phyloP scores from a whole-genome alignment of 192 early-diverging fungal species.

The Entomortierella beljakovae region DNA sequence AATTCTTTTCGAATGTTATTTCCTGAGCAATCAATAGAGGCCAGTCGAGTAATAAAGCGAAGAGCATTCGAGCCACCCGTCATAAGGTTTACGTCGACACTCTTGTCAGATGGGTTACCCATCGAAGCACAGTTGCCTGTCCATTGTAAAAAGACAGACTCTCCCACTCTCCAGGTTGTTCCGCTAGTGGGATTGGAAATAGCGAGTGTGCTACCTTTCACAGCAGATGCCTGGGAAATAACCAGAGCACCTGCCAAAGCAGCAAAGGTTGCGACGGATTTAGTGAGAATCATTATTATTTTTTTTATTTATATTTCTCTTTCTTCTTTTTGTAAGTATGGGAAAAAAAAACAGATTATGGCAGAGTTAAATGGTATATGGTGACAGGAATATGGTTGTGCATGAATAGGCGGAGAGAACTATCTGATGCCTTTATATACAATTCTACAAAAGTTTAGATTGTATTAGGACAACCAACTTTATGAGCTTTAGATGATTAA shows the following conservation, averaged over 20 bases:
- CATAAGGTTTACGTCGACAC: constrained; percentile 39
- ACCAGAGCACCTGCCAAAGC: constrained; percentile 12
- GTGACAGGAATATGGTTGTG: no score
- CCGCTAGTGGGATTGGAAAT: constrained; percentile 44
- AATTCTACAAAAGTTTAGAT: no score
- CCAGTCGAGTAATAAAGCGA: constrained; percentile 35
- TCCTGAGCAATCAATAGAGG: constrained; percentile 38
- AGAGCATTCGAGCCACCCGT: constrained; percentile 18
- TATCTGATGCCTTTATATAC: no score
- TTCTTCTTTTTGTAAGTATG: background rate
- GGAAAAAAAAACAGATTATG: background rate
- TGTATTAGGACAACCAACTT: no score
- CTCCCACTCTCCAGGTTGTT: constrained; percentile 30
- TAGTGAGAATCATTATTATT: constrained; percentile 34
- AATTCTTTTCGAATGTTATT: constrained; percentile 37
- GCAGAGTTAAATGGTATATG: background rate
- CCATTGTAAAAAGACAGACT: constrained; percentile 38
- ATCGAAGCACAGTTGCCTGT: constrained; percentile 38
- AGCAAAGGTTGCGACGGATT: constrained; percentile 19
- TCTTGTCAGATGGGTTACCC: constrained; percentile 14
- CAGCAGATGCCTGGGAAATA: constrained; percentile 17
- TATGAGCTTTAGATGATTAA: no score
- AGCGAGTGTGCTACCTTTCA: constrained; percentile 1
- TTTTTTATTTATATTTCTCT: background rate
- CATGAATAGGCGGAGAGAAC: no score